Conservation (phyloP, 176 grass and related monocot genomes). For the Pharus latifolius region DNA sequence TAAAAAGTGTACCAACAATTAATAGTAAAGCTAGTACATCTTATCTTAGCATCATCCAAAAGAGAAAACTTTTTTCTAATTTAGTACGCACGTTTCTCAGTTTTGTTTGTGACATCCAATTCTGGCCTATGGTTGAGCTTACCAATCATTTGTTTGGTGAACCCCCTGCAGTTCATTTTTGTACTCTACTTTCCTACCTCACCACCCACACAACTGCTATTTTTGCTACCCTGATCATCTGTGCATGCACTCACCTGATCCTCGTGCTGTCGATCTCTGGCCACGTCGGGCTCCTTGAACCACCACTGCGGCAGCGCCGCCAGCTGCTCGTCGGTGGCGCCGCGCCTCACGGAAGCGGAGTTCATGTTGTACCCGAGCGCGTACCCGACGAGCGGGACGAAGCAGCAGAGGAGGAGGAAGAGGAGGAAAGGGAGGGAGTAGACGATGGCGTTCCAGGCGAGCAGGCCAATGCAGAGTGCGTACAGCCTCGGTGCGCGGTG, state of each 20-base stretch:
- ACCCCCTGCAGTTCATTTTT: neutral
- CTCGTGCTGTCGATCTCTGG: conserved; percentile 13
- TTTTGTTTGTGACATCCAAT: neutral
- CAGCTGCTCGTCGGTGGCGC: conserved; percentile 87
- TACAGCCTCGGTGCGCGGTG: conserved; percentile 67
- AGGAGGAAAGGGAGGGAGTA: conserved; percentile 97
- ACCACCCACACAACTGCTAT: neutral
- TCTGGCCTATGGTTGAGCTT: neutral
- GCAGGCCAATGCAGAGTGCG: conserved; percentile 64
- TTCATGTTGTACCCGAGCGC: conserved; percentile 90
- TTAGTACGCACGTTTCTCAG: conserved; percentile 15
- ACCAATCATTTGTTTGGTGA: conserved; percentile 23
- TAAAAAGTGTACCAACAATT: too few species aligned
- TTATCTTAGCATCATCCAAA: conserved; percentile 25
- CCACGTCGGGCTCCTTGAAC: conserved; percentile 51
- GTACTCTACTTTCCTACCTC: neutral
- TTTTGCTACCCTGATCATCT: neutral
- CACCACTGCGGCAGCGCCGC: conserved; percentile 59
- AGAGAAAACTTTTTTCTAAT: neutral
- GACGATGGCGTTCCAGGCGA: conserved; percentile 77
- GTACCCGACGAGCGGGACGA: conserved; percentile 66
- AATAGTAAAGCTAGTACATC: conserved; percentile 11
- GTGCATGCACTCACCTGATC: conserved; percentile 33
- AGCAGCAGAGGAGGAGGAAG: conserved; percentile 93
- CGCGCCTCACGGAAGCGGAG: conserved; percentile 53